Base-by-base conservation (phyloP, 768 basidiomycete genomes). In the Boletus sensibilis region DNA sequence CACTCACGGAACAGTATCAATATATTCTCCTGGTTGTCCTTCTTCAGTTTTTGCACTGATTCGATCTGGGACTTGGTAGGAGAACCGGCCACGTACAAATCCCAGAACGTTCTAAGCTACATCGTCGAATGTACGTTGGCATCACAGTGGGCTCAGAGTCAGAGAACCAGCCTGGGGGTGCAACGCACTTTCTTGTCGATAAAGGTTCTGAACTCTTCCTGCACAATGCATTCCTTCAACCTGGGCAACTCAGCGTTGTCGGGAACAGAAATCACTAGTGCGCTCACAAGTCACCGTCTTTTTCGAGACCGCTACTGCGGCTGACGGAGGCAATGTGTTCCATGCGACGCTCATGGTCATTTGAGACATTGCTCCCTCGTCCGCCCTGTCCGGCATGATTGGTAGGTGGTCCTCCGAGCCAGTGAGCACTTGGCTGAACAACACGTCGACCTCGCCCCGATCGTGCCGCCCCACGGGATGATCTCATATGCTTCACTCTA, bases 231-330 rank as follows among this genome's bases (percentile, higher is more conserved):
- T 59, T 85, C 75, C 62, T 86, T 88, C 66, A 92, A 68, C 48
- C 89, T 92, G 65, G 21, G 61, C 4, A 61, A 51, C 73, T 79
- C 58, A 60, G 59, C 58, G 68, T 52, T 64, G 68, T 79, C 69
- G 75, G 16, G n/a, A 51, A 35, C 43, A 48, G 21, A 50, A 25
- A 40, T 23, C 11, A 43, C 33, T 16, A n/a, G 7, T 38, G 27
- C 12, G 66, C 89, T 79, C 71, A 92, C 90, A 81, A 79, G 72
- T 90, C 86, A 38, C 90, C 88, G 57, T 83, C 87, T 61, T 81
- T 84, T 62, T 86, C 86, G 25, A 90, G 67, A 11, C 90, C 88
- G 60, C 89, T 86, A 62, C 87, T 89, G 39, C 90, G 79, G 65
- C 89, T 91, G 45, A 90, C 82, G 2, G 87, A 88, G 2, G 88